A percentile compares a stretch with the other conserved stretches of the same genome.
Conservation (phyloP, 176 grass and related monocot species). For the Zoysia japonica region DNA sequence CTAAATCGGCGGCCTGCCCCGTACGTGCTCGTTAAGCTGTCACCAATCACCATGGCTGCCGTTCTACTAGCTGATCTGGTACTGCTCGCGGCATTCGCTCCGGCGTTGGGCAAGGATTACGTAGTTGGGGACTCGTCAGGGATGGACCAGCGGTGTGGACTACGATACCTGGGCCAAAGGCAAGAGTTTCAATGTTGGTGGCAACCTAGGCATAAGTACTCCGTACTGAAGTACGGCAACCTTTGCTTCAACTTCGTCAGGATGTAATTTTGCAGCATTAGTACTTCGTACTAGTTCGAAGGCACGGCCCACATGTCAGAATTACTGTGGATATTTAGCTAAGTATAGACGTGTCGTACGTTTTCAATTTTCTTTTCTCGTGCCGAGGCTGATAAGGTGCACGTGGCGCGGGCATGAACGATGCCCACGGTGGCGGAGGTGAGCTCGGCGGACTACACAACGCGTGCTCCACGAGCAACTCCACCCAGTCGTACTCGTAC, state of each 20-base stretch:
- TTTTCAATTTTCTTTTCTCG: neutral
- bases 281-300: neutral
- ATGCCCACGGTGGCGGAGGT: constrained; percentile 76
- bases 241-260: neutral
- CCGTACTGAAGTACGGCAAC: constrained; percentile 38
- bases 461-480: constrained; percentile 72
- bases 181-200: constrained; percentile 71
- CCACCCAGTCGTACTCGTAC: constrained; percentile 72
- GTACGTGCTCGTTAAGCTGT: neutral
- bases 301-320: neutral
- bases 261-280: neutral
- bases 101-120: constrained; percentile 59
- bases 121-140: constrained; percentile 71
- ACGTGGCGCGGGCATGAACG: neutral
- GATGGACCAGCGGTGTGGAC: constrained; percentile 71
- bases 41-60: constrained; percentile 42
- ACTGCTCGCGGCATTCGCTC: constrained; percentile 34
- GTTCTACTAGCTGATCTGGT: constrained; percentile 35
- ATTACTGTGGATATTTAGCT: neutral
- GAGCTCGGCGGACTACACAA: constrained; percentile 64
- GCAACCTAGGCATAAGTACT: constrained; percentile 60
- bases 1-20: neutral
- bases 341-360: neutral
- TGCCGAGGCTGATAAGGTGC: neutral
- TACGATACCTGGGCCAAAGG: constrained; percentile 64